Conservation (phyloP, 2,329 filamentous ascomycete species). For the Phaeosphaeria sp. region DNA sequence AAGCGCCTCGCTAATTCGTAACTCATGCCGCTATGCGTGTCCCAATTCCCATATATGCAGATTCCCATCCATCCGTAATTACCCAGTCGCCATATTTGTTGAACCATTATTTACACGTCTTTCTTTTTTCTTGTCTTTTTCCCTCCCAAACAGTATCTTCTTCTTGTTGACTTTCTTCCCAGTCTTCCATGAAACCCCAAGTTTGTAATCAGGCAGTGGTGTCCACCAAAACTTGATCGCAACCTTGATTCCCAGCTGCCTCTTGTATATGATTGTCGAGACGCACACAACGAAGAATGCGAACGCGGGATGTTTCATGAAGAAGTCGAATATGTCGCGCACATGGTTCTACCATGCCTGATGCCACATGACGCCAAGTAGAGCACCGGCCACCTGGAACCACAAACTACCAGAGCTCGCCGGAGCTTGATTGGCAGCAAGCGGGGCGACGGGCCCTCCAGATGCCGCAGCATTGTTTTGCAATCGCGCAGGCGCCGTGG, state of each 20-base stretch:
- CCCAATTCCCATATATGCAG: not conserved
- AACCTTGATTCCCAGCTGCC: conserved; percentile 17
- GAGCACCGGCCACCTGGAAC: not conserved
- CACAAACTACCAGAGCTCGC: not conserved
- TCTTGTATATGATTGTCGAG: conserved; percentile 3
- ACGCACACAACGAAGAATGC: conserved; percentile 6
- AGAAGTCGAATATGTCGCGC: conserved; percentile 2
- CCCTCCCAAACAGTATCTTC: not conserved
- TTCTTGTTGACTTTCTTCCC: not conserved
- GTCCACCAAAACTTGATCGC: conserved; percentile 19
- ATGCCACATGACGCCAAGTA: not conserved
- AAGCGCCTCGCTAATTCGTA: not conserved
- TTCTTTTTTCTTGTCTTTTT: not conserved
- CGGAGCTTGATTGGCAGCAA: not conserved
- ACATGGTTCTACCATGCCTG: conserved; percentile 5
- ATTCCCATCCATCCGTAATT: not conserved
- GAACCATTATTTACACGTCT: not conserved
- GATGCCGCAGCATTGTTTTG: conserved; percentile 2
- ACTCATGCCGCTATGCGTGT: not conserved
- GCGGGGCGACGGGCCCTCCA: conserved; percentile 12
- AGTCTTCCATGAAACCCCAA: conserved; percentile 5
- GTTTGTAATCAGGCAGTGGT: conserved; percentile 5
- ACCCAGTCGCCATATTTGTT: not conserved
- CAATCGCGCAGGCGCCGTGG: conserved; percentile 9
- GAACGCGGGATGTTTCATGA: conserved; percentile 4